Conservation (phyloP, 768 basidiomycete species). For the Boletus subcaerulescens region DNA sequence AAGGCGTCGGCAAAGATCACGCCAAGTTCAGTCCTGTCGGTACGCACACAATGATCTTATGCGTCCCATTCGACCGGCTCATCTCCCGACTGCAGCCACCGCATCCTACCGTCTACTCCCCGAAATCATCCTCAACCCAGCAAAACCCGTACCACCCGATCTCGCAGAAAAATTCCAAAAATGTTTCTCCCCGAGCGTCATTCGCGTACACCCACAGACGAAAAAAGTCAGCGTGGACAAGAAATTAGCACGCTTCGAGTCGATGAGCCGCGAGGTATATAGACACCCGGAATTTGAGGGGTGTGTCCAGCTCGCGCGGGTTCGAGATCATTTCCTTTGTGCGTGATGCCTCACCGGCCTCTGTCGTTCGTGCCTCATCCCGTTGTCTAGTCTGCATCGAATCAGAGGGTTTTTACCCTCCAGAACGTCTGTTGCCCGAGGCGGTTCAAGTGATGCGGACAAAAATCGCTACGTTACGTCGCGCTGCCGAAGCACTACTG, state of each 20-base stretch:
- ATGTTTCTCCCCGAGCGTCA: slow-evolving; percentile 86
- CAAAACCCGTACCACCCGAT: slow-evolving; percentile 72
- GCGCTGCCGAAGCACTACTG: slow-evolving; percentile 57
- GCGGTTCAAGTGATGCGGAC: slow-evolving; percentile 77
- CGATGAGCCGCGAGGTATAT: slow-evolving; percentile 88
- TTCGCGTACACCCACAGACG: slow-evolving; percentile 57
- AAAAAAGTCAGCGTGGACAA: slow-evolving; percentile 61
- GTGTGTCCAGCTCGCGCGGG: slow-evolving; percentile 76
- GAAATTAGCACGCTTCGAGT: slow-evolving; percentile 73
- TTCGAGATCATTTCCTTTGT: slow-evolving; percentile 94
- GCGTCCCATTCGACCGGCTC: neutral
- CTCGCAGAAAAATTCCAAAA: slow-evolving; percentile 77
- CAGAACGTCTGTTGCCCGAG: slow-evolving; percentile 79
- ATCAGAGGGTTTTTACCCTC: slow-evolving; percentile 85
- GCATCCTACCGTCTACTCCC: slow-evolving; percentile 95
- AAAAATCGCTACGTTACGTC: slow-evolving; percentile 63
- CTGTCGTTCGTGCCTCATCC: neutral
- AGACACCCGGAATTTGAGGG: slow-evolving; percentile 89
- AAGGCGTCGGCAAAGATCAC: slow-evolving; percentile 91
- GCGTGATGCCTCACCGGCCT: slow-evolving; percentile 29
- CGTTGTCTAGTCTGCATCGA: slow-evolving; percentile 75
- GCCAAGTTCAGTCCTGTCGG: slow-evolving; percentile 97
- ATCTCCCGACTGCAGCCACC: slow-evolving; percentile 55
- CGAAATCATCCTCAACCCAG: slow-evolving; percentile 65
- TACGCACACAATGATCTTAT: slow-evolving; percentile 32